A percentile compares a stretch with the other conserved stretches of the same genome.
phyloP scores from a whole-genome alignment of 176 grass and related monocot species.

The Juncus inflexus region DNA sequence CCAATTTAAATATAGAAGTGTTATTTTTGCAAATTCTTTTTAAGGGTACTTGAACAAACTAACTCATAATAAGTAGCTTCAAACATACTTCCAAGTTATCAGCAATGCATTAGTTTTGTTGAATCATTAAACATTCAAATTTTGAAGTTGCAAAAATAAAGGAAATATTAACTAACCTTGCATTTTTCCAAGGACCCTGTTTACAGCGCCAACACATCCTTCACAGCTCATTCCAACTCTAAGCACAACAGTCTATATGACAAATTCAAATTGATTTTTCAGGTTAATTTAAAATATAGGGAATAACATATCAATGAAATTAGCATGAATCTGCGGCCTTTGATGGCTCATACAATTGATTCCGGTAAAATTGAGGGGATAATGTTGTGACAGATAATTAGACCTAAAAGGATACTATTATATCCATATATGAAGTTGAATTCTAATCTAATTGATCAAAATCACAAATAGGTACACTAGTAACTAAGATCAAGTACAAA shows the following conservation, averaged over 20 bases:
- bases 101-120: not conserved
- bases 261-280: constrained; percentile 13
- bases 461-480: too few relatives aligned
- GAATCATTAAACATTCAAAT: not conserved
- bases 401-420: too few relatives aligned
- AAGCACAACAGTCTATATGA: constrained; percentile 73
- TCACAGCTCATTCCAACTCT: constrained; percentile 88
- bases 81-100: not conserved
- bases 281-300: not conserved
- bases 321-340: not conserved
- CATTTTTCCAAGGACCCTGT: constrained; percentile 89
- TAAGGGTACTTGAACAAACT: not conserved
- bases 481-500: too few relatives aligned
- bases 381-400: too few relatives aligned
- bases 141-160: not conserved
- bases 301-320: not conserved
- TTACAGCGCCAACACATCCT: constrained; percentile 92
- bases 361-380: not conserved
- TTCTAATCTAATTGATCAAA: too few relatives aligned
- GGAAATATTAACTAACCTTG: constrained; percentile 46
- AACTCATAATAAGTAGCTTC: not conserved
- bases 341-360: not conserved
- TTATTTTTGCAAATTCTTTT: too few relatives aligned
- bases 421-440: too few relatives aligned
- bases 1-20: not conserved